A percentile compares a stretch with the other conserved stretches of the same genome.
Conservation (phyloP, 306 rosid genomes). For the Trichosanthes cucumerina region DNA sequence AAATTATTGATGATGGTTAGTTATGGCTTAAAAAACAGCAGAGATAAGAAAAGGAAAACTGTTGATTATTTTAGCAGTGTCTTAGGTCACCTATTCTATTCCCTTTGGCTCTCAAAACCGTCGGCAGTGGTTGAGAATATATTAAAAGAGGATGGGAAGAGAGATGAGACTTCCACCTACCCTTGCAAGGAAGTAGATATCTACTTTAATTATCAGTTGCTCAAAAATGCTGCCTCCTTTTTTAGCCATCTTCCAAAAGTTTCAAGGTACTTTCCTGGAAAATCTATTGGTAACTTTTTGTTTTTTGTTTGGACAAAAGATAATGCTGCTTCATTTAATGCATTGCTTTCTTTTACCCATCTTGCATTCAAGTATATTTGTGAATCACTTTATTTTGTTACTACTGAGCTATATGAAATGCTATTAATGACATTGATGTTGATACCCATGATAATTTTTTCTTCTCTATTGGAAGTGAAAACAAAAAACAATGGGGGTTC, state of each 20-base stretch:
- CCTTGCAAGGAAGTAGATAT: conserved; percentile 6
- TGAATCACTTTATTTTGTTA: background rate
- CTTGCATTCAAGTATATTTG: background rate
- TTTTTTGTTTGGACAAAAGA: background rate
- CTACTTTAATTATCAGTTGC: background rate
- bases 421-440: background rate
- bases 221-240: background rate
- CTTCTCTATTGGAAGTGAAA: background rate
- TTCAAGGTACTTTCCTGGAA: background rate
- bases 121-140: conserved; percentile 10
- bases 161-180: conserved; percentile 1
- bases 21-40: background rate
- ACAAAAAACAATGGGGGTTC: background rate
- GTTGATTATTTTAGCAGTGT: conserved; percentile 4
- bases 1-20: background rate
- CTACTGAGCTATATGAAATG: background rate
- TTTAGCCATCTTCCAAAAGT: background rate
- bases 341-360: conserved; percentile 3
- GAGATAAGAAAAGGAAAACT: background rate
- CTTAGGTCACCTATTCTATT: background rate
- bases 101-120: background rate
- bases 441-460: background rate
- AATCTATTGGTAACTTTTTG: background rate
- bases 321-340: background rate
- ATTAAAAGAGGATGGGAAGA: background rate